Percentiles rank a stretch among this genome's conserved stretches.
These are phyloP conservation scores for Smallanthus sonchifolius DNA, from an alignment of 129 eudicot genomes.

Conservation along the genomic window DNA sequence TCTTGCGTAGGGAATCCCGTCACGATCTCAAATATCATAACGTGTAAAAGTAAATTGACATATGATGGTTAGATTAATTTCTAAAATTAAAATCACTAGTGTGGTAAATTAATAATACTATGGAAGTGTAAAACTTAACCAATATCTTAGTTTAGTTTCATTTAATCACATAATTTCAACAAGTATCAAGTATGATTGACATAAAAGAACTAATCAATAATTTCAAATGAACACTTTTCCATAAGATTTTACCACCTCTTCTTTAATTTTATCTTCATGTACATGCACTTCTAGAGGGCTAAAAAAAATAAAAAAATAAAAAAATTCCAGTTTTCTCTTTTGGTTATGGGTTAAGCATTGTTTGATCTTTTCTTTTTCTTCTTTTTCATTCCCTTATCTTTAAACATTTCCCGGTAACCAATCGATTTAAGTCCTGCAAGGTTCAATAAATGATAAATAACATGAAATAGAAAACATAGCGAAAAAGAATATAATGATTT, in stretches of 20 bases:
- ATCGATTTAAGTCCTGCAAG: conserved; percentile 69
- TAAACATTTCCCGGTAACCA: conserved; percentile 90
- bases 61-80: background rate
- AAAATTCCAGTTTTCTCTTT: conserved; percentile 76
- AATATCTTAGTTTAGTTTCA: conserved; percentile 82
- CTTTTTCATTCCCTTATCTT: conserved; percentile 66
- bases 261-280: conserved; percentile 72
- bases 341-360: conserved; percentile 57
- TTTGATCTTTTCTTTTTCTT: conserved; percentile 77
- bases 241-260: conserved; percentile 47
- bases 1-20: too few species aligned
- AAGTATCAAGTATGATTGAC: background rate
- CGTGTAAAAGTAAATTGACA: background rate
- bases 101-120: too few species aligned
- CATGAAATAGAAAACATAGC: background rate
- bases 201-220: background rate
- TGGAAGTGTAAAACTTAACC: conserved; percentile 42
- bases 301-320: conserved; percentile 86
- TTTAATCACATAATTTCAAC: background rate
- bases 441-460: background rate
- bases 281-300: conserved; percentile 80
- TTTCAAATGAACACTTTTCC: background rate
- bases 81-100: background rate
- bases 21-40: too few species aligned
- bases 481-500: background rate